These are phyloP conservation scores for Astragalus membranaceus DNA, from an alignment of 306 rosid genomes.

Conservation along the genomic window DNA sequence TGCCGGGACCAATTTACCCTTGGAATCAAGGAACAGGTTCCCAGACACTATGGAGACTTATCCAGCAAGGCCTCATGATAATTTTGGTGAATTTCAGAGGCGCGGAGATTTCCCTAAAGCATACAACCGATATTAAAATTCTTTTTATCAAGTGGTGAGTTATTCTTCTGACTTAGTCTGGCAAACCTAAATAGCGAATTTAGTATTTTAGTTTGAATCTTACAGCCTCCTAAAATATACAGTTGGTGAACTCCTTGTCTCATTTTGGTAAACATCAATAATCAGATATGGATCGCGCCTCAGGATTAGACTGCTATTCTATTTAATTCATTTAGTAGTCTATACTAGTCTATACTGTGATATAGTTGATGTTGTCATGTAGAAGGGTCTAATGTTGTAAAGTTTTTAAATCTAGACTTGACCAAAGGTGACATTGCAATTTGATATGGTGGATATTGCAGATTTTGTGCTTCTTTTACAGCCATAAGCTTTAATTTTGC, in stretches of 20 bases:
- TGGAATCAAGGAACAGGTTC: conserved; percentile 75
- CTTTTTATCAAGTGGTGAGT: conserved; percentile 67
- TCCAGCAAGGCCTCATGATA: conserved; percentile 65
- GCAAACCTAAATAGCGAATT: conserved; percentile 22
- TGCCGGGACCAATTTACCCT: conserved; percentile 47
- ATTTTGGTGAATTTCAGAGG: conserved; percentile 76
- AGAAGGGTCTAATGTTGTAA: conserved; percentile 10
- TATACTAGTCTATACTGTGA: neutral
- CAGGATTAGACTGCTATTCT: conserved; percentile 2
- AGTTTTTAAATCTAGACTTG: conserved; percentile 24
- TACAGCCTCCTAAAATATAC: conserved; percentile 15
- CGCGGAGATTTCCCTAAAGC: conserved; percentile 68
- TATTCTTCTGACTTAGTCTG: conserved; percentile 30
- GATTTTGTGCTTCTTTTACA: conserved; percentile 23
- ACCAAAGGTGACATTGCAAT: conserved; percentile 15
- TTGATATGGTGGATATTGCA: conserved; percentile 18
- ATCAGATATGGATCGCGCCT: conserved; percentile 13
- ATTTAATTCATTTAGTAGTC: neutral
- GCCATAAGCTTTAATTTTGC: conserved; percentile 57
- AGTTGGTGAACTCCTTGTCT: conserved; percentile 13
- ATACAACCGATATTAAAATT: conserved; percentile 68
- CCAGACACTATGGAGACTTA: conserved; percentile 55
- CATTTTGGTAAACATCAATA: conserved; percentile 16
- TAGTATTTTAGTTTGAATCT: conserved; percentile 15
- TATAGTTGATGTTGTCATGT: neutral